Base-by-base conservation (phyloP, 2,329 filamentous ascomycete species). In the Trichoderma afroharzianum region DNA sequence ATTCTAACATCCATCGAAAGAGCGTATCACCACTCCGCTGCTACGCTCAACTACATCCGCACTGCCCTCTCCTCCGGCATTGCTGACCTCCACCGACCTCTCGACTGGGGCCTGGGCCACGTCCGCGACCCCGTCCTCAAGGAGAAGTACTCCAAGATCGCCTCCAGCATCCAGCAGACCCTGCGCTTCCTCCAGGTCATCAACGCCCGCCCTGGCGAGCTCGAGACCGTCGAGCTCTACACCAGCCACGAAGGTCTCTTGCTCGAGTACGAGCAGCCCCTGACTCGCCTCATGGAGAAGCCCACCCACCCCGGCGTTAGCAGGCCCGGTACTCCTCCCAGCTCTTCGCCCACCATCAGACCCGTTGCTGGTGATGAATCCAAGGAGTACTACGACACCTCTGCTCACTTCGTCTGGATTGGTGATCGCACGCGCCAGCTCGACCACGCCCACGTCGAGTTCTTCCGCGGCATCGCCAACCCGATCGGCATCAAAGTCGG, bases 371-470 rank as follows among this genome's bases (percentile, higher is more conserved):
- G 81, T 18, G 55, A 69, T 18, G 64, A 67, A 14, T n/a, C 39
- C n/a, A 88, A 88, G 77, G 90, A 91, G 77, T 97, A 93, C 87
- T 98, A 97, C 84, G 92, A 97, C 82, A 98, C 95, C 0, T 97
- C 94, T 5, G 93, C 94, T 0, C 96, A 99, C 80, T 98, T 99
- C 85, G 88, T 99, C 80, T 99, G 96, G 96, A 97, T 99, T 77
- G 96, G 96, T 69, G 96, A 99, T 82, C 93, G 96, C 75, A 99
- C 96, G 2, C 90, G 96, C 61, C 95, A 98, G 82, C 89, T 98
- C 59, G 92, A 96, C 79, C 93, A 95, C 76, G 95, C 92, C 0
- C 96, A 99, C 81, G 92, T 99, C 73, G 96, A 99, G 83, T 99
- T 97, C 86, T 97, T 98, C 88, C 92, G 96, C 59, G 96, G 96